A percentile compares a stretch with the other conserved stretches of the same genome.
Conservation (phyloP, 2,329 filamentous ascomycete genomes). For the Diplodia mutila region DNA sequence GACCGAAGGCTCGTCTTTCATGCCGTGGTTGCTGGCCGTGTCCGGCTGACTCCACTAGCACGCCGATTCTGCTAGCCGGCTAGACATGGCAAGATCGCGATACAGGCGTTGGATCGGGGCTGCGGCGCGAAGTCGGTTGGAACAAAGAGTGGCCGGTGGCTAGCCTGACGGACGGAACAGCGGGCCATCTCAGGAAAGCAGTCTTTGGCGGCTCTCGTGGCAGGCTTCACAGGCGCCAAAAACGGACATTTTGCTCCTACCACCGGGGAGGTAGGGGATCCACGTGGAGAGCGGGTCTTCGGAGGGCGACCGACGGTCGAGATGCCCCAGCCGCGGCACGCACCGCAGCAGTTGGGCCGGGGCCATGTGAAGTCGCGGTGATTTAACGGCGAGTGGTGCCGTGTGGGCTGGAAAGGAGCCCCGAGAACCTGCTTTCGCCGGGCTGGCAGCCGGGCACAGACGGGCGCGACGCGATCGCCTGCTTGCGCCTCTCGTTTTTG, state of each 20-base stretch:
- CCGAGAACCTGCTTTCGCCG: constrained; percentile 17
- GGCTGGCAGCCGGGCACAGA: constrained; percentile 15
- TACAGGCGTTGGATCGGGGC: not conserved
- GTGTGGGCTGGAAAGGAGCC: not conserved
- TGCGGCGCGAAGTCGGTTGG: not conserved
- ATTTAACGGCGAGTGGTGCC: not conserved
- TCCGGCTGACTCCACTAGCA: not conserved
- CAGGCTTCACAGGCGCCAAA: not conserved
- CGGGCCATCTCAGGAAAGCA: not conserved
- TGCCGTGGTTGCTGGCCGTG: not conserved
- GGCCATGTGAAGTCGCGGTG: not conserved
- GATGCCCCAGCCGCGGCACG: not conserved
- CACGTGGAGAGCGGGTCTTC: constrained; percentile 11
- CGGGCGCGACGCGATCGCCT: constrained; percentile 11
- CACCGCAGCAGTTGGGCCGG: not conserved
- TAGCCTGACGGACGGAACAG: not conserved
- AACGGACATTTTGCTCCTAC: not conserved
- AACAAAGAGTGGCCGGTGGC: not conserved
- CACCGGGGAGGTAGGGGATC: not conserved
- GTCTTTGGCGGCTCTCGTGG: not conserved
- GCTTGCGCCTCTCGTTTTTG: constrained; percentile 3
- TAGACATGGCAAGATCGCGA: constrained; percentile 3
- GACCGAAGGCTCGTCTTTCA: not conserved
- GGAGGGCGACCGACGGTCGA: not conserved
- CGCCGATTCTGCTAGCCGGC: constrained; percentile 1